phyloP scores from a whole-genome alignment of 352 stramenopile species.

The Lagenidium giganteum region DNA sequence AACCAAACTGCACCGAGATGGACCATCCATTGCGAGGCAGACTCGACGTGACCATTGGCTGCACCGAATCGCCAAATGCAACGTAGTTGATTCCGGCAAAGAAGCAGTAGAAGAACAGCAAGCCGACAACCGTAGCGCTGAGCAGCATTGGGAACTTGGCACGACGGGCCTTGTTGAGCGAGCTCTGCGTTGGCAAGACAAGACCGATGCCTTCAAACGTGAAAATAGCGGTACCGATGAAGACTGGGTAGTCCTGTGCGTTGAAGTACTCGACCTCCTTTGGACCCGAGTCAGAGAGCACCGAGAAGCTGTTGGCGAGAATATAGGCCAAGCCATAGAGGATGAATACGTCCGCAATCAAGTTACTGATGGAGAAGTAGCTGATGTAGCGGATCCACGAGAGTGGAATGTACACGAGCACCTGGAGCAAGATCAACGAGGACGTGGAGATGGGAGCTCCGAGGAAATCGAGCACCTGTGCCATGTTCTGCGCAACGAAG shows the following conservation, averaged over 20 bases:
- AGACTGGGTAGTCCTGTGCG: conserved; percentile 47
- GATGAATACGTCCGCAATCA: conserved; percentile 71
- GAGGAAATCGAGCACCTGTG: conserved; percentile 43
- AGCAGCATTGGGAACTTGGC: conserved; percentile 43
- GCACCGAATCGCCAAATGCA: conserved; percentile 42
- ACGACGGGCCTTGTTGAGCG: conserved; percentile 41
- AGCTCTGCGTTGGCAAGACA: conserved; percentile 49
- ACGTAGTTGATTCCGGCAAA: conserved; percentile 72
- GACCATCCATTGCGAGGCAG: conserved; percentile 50
- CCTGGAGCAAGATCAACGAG: conserved; percentile 51
- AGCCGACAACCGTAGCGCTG: conserved; percentile 38
- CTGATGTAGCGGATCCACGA: conserved; percentile 77
- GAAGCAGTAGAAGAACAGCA: conserved; percentile 67
- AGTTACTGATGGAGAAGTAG: conserved; percentile 72
- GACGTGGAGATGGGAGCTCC: conserved; percentile 27
- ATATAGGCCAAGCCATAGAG: conserved; percentile 62
- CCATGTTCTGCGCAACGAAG: conserved; percentile 63
- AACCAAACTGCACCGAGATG: conserved; percentile 58
- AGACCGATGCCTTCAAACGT: conserved; percentile 69
- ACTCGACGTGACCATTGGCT: conserved; percentile 55
- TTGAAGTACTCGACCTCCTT: conserved; percentile 56
- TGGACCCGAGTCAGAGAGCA: conserved; percentile 33
- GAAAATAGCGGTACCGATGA: conserved; percentile 66
- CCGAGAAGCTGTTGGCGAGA: conserved; percentile 51
- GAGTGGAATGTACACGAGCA: conserved; percentile 56